A percentile compares a stretch with the other conserved stretches of the same genome.
These are phyloP conservation scores for Pichia membranifaciens DNA, from an alignment of 805 yeast genomes.

Conservation along the genomic window DNA sequence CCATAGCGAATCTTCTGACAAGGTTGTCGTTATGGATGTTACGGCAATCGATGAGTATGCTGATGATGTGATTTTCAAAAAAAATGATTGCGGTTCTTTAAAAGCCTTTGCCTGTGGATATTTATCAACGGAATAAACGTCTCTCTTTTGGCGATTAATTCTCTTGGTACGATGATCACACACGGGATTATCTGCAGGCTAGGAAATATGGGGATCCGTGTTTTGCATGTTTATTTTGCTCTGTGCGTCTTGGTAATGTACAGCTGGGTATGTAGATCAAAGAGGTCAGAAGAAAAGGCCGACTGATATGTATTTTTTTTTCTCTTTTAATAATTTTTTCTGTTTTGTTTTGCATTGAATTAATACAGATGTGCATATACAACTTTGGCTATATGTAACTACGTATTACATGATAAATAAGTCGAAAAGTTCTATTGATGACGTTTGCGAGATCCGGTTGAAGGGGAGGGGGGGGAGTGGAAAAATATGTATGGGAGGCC, in stretches of 20 bases:
- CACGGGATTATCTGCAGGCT: constrained; percentile 29
- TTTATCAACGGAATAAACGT: constrained; percentile 12
- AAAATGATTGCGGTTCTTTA: constrained; percentile 19
- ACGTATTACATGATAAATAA: too few relatives aligned
- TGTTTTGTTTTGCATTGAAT: too few relatives aligned
- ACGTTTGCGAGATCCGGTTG: too few relatives aligned
- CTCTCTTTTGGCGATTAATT: background rate
- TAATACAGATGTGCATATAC: too few relatives aligned
- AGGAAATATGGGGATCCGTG: constrained; percentile 3
- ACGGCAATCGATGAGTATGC: background rate
- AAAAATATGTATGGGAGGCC: too few relatives aligned
- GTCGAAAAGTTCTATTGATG: too few relatives aligned
- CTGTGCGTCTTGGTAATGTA: constrained; percentile 12
- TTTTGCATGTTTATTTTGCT: constrained; percentile 12
- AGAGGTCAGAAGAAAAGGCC: background rate
- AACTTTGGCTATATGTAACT: too few relatives aligned
- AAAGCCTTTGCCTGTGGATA: constrained; percentile 33
- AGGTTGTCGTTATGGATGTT: background rate
- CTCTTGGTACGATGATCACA: background rate
- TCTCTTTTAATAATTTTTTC: too few relatives aligned
- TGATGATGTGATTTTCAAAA: constrained; percentile 7
- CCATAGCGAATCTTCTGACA: constrained; percentile 36
- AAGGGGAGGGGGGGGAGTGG: too few relatives aligned
- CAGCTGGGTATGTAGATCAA: background rate
- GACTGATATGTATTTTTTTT: too few relatives aligned